Conservation (phyloP, 352 stramenopile genomes). For the Globisporangium carolinianum region DNA sequence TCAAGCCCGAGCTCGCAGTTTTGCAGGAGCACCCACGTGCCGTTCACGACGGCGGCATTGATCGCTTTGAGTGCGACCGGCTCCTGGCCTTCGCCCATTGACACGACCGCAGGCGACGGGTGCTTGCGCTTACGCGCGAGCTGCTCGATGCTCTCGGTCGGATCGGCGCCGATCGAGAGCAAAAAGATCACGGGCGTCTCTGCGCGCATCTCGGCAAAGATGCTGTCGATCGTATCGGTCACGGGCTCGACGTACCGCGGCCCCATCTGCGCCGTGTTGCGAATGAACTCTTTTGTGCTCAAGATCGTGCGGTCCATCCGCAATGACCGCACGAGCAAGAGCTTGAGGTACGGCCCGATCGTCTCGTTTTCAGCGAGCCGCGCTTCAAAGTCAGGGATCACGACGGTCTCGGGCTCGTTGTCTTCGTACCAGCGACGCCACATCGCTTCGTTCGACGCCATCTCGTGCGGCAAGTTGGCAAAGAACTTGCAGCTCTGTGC, state of each 20-base stretch:
- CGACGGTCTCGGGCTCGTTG: conserved; percentile 94
- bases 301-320: conserved; percentile 97
- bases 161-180: conserved; percentile 95
- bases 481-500: conserved; percentile 96
- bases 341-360: conserved; percentile 95
- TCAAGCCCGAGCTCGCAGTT: conserved; percentile 98
- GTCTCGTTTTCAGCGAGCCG: conserved; percentile 89
- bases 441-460: conserved; percentile 94
- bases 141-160: conserved; percentile 96
- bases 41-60: conserved; percentile 94
- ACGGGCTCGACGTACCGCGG: conserved; percentile 95
- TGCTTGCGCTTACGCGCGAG: conserved; percentile 96
- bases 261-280: conserved; percentile 95
- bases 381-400: conserved; percentile 95
- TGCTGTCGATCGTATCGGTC: conserved; percentile 98
- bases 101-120: conserved; percentile 93
- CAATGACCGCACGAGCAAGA: conserved; percentile 95
- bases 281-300: conserved; percentile 97
- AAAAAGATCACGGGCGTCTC: conserved; percentile 98
- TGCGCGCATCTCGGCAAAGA: conserved; percentile 95
- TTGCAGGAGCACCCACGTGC: conserved; percentile 97
- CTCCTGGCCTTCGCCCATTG: conserved; percentile 97
- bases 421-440: conserved; percentile 98
- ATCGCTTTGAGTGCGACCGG: conserved; percentile 96
- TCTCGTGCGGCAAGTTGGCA: conserved; percentile 93